phyloP scores from a whole-genome alignment of 768 basidiomycete genomes.

The Boletus sp. region DNA sequence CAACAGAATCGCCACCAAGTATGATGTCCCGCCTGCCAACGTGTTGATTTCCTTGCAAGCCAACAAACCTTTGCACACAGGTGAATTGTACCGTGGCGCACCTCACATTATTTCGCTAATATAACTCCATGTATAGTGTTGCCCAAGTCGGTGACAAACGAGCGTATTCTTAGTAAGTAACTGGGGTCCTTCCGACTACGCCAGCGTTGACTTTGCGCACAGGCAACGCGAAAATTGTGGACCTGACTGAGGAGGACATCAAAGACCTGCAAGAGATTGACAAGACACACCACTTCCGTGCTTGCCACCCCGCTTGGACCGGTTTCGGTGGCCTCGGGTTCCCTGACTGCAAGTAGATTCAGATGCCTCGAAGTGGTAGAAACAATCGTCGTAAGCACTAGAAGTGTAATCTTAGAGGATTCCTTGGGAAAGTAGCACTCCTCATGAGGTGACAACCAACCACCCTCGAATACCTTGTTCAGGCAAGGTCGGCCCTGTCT shows the following conservation, averaged over 20 bases:
- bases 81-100: slow-evolving; percentile 22
- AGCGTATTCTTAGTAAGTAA: slow-evolving; percentile 53
- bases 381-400: not conserved
- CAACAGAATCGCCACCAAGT: slow-evolving; percentile 56
- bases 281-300: slow-evolving; percentile 61
- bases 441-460: not conserved
- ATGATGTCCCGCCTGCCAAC: slow-evolving; percentile 58
- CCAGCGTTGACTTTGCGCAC: not conserved
- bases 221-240: slow-evolving; percentile 60
- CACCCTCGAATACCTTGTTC: not conserved
- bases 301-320: slow-evolving; percentile 62
- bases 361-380: slow-evolving; percentile 2
- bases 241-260: slow-evolving; percentile 61
- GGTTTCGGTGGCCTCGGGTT: slow-evolving; percentile 62
- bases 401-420: not conserved
- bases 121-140: slow-evolving; percentile 41
- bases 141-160: slow-evolving; percentile 72
- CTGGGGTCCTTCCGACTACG: not conserved
- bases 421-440: not conserved
- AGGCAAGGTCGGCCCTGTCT: slow-evolving; percentile 10
- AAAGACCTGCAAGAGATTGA: slow-evolving; percentile 54
- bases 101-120: slow-evolving; percentile 11
- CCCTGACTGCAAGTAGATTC: slow-evolving; percentile 44
- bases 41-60: slow-evolving; percentile 72
- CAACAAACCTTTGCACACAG: slow-evolving; percentile 56